These are phyloP conservation scores for Fusarium sp. DNA, from an alignment of 2,329 filamentous ascomycete species.

Conservation along the genomic window DNA sequence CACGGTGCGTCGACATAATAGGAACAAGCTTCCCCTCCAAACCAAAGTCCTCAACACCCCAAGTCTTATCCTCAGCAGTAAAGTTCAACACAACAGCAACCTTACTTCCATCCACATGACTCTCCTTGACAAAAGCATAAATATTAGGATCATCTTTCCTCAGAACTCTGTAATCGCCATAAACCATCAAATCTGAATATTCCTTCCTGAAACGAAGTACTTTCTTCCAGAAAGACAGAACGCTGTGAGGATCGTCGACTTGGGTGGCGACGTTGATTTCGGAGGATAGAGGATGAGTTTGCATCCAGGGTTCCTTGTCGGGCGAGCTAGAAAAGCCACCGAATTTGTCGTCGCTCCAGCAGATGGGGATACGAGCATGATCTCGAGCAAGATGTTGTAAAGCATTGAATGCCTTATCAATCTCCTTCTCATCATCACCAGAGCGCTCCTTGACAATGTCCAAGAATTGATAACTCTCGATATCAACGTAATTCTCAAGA, in stretches of 20 bases:
- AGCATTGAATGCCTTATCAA: slow-evolving; percentile 52
- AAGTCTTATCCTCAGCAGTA: slow-evolving; percentile 45
- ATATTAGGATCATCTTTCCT: slow-evolving; percentile 40
- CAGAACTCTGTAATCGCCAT: slow-evolving; percentile 51
- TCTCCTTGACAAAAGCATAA: slow-evolving; percentile 50
- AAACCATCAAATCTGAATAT: slow-evolving; percentile 50
- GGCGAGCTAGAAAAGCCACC: slow-evolving; percentile 51
- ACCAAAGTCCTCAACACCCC: slow-evolving; percentile 42
- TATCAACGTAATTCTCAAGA: slow-evolving; percentile 64
- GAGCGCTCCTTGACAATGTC: slow-evolving; percentile 48
- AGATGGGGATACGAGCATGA: slow-evolving; percentile 74
- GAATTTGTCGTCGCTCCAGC: slow-evolving; percentile 62
- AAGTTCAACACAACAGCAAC: slow-evolving; percentile 52
- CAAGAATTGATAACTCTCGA: slow-evolving; percentile 60
- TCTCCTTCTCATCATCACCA: slow-evolving; percentile 48
- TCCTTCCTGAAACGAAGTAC: slow-evolving; percentile 48
- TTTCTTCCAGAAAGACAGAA: slow-evolving; percentile 51
- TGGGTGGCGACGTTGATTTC: slow-evolving; percentile 70
- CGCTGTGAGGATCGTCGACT: slow-evolving; percentile 53
- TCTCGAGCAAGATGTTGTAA: slow-evolving; percentile 62
- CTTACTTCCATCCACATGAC: slow-evolving; percentile 37
- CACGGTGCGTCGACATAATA: slow-evolving; percentile 46
- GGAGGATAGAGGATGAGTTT: slow-evolving; percentile 46
- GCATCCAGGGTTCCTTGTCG: slow-evolving; percentile 52
- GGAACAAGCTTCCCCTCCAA: slow-evolving; percentile 36